Conservation (phyloP, 768 basidiomycete species). For the Crepidotus variabilis region DNA sequence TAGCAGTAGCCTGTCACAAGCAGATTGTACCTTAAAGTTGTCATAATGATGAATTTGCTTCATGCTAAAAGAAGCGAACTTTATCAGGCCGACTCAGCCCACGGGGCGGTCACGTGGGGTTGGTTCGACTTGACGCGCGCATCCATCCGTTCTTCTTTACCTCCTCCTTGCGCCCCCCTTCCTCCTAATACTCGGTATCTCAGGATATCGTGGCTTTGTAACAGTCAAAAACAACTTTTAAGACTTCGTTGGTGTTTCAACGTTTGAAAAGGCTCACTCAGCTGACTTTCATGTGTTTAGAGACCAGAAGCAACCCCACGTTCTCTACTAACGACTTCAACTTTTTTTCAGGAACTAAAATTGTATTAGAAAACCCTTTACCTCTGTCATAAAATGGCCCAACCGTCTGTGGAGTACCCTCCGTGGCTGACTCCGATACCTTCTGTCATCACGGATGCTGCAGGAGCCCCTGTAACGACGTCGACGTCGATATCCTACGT, state of each 20-base stretch:
- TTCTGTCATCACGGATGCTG: slow-evolving; percentile 47
- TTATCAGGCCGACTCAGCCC: not conserved
- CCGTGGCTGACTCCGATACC: slow-evolving; percentile 67
- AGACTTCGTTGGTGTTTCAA: slow-evolving; percentile 16
- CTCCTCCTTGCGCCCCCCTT: slow-evolving; percentile 18
- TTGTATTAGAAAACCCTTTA: slow-evolving; percentile 15
- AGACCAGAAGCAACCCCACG: slow-evolving; percentile 29
- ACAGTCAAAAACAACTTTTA: slow-evolving; percentile 9
- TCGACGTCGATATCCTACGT: slow-evolving; percentile 54
- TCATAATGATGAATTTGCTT: not conserved
- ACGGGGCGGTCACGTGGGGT: slow-evolving; percentile 20
- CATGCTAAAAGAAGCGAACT: not conserved
- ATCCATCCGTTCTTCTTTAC: slow-evolving; percentile 15
- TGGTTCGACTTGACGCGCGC: slow-evolving; percentile 26
- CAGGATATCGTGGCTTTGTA: slow-evolving; percentile 17
- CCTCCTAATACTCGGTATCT: slow-evolving; percentile 16
- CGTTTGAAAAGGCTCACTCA: not conserved
- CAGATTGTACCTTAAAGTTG: not conserved
- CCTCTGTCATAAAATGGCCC: slow-evolving; percentile 39
- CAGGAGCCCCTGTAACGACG: slow-evolving; percentile 53
- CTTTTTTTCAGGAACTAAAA: slow-evolving; percentile 18
- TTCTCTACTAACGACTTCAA: slow-evolving; percentile 43
- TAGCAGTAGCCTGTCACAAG: too few species aligned
- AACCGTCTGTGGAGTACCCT: slow-evolving; percentile 64
- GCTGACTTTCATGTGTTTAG: slow-evolving; percentile 2